Base-by-base conservation (phyloP, 2,329 filamentous ascomycete species). In the Keithomyces neogunnii region DNA sequence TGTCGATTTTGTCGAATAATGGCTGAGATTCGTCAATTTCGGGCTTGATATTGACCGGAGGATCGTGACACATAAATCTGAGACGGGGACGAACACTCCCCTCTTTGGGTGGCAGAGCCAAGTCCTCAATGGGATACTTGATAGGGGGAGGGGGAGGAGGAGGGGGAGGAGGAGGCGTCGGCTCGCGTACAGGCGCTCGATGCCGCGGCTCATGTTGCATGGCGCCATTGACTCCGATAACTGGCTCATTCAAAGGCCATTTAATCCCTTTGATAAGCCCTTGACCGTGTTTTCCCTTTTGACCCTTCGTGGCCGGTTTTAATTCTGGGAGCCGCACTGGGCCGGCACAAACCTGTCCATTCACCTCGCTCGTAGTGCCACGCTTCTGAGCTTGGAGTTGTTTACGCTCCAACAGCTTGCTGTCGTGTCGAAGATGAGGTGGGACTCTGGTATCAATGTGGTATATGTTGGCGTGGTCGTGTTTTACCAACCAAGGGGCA, bases 401-500 rank as follows among this genome's bases (percentile, higher is more conserved):
- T 65, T 89, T 92, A 58, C 88, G 82, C 66, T 91, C 86, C 35
- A 85, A 80, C 10, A 87, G 73, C 66, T 89, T 91, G 56, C 81
- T 88, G 57, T 92, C 89, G 64, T 95, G 85, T 49, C 85, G 85
- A 13, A 96, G 75, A 62, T 95, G 86, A 48, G 84, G 79, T 5
- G 93, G 93, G 10, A 97, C 82, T 49, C 89, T 83, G n/a, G 84
- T 90, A 55, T 89, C 85, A 56, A 99, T 93, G 55, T 89, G 85
- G 67, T 93, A 96, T 56, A 85, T 79, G 45, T 82, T 81, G 1
- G 93, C 93, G 53, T 95, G 84, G 50, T 89, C 84, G 36, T 86
- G 80, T 70, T 95, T 96, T 19, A 97, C 92, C 51, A 95, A 73
- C 93, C 93, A 99, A 0, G 93, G 92, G 0, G 93, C 93, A n/a